A percentile compares a stretch with the other conserved stretches of the same genome.
phyloP scores from a whole-genome alignment of 1,284 basidiomycete species.

The Flammula alnicola region DNA sequence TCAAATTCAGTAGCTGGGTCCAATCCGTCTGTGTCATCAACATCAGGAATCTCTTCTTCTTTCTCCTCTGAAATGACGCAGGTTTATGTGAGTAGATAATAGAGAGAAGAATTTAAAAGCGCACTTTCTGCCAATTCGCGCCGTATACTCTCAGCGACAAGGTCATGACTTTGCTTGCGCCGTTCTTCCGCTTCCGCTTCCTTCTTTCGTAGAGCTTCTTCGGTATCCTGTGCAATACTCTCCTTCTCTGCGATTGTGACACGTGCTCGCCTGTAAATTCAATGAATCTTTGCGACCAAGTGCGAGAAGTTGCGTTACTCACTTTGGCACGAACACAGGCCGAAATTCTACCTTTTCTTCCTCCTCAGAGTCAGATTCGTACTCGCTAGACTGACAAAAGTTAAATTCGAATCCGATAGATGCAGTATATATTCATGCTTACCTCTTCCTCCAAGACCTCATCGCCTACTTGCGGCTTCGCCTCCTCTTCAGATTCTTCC shows the following conservation, averaged over 20 bases:
- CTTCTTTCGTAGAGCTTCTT: constrained; percentile 66
- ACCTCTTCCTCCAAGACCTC: constrained; percentile 51
- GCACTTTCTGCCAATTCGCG: constrained; percentile 84
- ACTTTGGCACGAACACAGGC: constrained; percentile 93
- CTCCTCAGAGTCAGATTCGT: constrained; percentile 74
- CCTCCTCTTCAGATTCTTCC: constrained; percentile 41
- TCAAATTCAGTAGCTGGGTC: constrained; percentile 94
- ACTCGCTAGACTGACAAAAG: constrained; percentile 67
- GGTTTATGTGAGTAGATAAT: constrained; percentile 11
- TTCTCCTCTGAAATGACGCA: constrained; percentile 71
- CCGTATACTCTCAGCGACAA: constrained; percentile 88
- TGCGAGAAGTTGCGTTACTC: constrained; percentile 30
- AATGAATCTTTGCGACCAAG: constrained; percentile 1
- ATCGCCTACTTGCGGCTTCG: constrained; percentile 29
- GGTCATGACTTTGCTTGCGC: constrained; percentile 79
- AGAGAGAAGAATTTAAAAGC: constrained; percentile 28
- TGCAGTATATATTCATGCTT: constrained; percentile 11
- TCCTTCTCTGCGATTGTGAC: constrained; percentile 71
- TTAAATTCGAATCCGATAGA: constrained; percentile 10
- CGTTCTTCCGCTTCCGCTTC: constrained; percentile 76
- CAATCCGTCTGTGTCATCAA: constrained; percentile 95
- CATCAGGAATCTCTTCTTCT: constrained; percentile 79
- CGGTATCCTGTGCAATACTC: constrained; percentile 65
- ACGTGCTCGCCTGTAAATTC: constrained; percentile 63
- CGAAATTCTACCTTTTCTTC: constrained; percentile 75